Base-by-base conservation (phyloP, 108 stramenopile species). In the Nitzschia putrida region DNA sequence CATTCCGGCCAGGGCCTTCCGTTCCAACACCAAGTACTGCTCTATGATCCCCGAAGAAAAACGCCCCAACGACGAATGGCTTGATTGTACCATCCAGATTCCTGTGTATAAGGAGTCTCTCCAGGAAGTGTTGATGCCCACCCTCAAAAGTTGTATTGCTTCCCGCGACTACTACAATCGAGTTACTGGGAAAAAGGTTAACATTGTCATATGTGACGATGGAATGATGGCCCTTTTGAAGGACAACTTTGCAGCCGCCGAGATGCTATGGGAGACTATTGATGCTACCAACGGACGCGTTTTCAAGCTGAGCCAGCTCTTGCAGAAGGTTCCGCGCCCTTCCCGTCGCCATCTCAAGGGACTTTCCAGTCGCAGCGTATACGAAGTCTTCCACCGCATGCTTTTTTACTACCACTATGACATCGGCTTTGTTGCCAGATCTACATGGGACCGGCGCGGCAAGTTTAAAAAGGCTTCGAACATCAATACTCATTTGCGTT, bases 391-490 rank as follows among this genome's bases (percentile, higher is more conserved):
- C 53, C 77, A 83, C 47, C 68, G 82, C 13, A 83, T 83, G 82
- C 34, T 83, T 8, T 83, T 68, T 49, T 83, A 83, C 71, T 83
- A 83, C 41, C 82, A 83, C 63, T 71, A 72, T 49, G 57, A 75
- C 23, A 83, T 83, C 65, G 82, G 82, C 12, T 83, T 78, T 38
- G 82, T 83, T 16, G 77, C 82, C 16, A 39, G 82, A 44, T 79
- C 77, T 21, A 83, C 82, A 3, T 71, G 57, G 37, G 77, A 84
- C 38, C 72, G 83, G 13, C 76, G 80, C 23, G 83, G 83, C 57
- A 84, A 84, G 65, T 84, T 84, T 72, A 84, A 84, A 50, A 84
- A 84, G 69, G 83, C 83, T 8, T 84, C 83, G 73, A 84, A 84
- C 65, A 37, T 78, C 38, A 84, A 84, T 64, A 70, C 80, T 18